Conservation (phyloP, 139 green algal species). For the Tetradesmus lagerheimii region DNA sequence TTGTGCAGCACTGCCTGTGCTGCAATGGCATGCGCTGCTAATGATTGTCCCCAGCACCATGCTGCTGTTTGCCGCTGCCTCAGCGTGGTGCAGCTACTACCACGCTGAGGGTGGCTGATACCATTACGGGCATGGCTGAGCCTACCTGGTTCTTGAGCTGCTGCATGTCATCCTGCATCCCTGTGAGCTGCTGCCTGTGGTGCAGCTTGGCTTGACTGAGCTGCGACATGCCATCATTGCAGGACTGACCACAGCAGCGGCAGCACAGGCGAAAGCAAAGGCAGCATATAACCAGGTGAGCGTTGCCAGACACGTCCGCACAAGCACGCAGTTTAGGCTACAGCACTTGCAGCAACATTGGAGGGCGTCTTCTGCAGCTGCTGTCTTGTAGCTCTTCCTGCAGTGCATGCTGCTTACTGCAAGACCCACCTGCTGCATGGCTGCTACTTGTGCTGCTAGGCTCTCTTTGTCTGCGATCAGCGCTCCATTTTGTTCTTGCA, state of each 20-base stretch:
- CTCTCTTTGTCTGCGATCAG: not conserved
- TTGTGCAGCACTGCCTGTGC: too few species aligned
- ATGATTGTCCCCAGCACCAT: too few species aligned
- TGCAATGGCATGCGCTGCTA: too few species aligned
- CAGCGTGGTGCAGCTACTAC: too few species aligned
- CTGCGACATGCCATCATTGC: not conserved
- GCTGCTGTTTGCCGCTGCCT: too few species aligned
- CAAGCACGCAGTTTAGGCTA: not conserved
- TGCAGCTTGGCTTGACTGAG: not conserved
- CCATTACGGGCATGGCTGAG: too few species aligned
- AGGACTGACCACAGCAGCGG: not conserved
- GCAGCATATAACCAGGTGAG: too few species aligned
- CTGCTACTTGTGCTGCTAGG: not conserved
- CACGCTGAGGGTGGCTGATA: too few species aligned
- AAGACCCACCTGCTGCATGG: constrained; percentile 4
- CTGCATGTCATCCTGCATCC: constrained; percentile 9
- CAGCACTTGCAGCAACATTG: not conserved
- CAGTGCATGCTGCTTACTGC: not conserved
- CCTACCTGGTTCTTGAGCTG: constrained; percentile 22
- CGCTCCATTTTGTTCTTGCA: not conserved
- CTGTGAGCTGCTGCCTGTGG: constrained; percentile 29
- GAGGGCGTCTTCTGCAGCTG: not conserved
- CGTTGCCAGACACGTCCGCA: not conserved
- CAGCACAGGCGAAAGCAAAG: not conserved
- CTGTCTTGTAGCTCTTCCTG: too few species aligned